Conservation (phyloP, 1,139 yeast species). For the Taiozyma sp. region DNA sequence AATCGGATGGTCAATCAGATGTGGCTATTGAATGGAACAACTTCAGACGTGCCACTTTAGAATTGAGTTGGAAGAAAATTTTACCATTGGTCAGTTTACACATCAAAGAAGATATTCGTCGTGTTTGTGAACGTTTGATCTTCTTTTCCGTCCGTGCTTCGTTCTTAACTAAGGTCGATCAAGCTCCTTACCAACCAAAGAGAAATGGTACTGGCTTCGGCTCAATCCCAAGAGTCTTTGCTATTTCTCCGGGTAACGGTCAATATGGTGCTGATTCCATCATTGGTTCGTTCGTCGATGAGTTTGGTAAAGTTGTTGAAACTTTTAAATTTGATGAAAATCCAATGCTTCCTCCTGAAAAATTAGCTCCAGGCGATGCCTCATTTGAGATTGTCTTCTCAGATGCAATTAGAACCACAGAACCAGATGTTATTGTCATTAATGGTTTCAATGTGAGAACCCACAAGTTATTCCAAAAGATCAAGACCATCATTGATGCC, state of each 20-base stretch:
- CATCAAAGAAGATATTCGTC: slow-evolving; percentile 79
- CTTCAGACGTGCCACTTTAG: slow-evolving; percentile 64
- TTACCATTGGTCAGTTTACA: slow-evolving; percentile 66
- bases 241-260: slow-evolving; percentile 85
- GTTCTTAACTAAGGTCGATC: slow-evolving; percentile 73
- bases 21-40: slow-evolving; percentile 79
- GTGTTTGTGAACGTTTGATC: slow-evolving; percentile 70
- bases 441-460: slow-evolving; percentile 83
- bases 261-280: slow-evolving; percentile 79
- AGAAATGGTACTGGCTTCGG: slow-evolving; percentile 61
- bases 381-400: slow-evolving; percentile 55
- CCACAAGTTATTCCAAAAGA: slow-evolving; percentile 52
- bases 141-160: slow-evolving; percentile 66
- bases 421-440: slow-evolving; percentile 86
- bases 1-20: slow-evolving; percentile 82
- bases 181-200: slow-evolving; percentile 87
- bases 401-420: slow-evolving; percentile 45
- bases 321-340: slow-evolving; percentile 73
- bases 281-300: slow-evolving; percentile 74
- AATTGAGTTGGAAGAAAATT: slow-evolving; percentile 62
- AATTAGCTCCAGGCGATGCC: slow-evolving; percentile 30
- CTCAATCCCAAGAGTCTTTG: slow-evolving; percentile 77
- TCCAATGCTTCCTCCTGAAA: slow-evolving; percentile 43
- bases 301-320: slow-evolving; percentile 74
- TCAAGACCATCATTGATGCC: slow-evolving; percentile 53